phyloP scores from a whole-genome alignment of 2,329 filamentous ascomycete species.

The Fusarium haematococcum region DNA sequence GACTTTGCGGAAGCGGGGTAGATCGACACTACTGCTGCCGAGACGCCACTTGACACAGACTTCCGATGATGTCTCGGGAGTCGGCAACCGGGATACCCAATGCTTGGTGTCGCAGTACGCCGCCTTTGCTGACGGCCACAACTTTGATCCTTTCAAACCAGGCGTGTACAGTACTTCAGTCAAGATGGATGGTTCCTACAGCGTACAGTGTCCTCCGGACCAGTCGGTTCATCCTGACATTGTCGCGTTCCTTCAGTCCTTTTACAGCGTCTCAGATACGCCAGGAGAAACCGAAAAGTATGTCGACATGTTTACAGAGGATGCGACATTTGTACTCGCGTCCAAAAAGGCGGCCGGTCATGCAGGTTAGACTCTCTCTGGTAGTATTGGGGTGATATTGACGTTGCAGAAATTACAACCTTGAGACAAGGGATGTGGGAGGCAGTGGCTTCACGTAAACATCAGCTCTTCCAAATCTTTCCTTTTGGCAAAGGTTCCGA shows the following conservation, averaged over 20 bases:
- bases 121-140: not conserved
- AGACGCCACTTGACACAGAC: not conserved
- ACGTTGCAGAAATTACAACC: conserved; percentile 24
- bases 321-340: conserved; percentile 29
- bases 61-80: conserved; percentile 25
- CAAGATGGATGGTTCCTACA: conserved; percentile 25
- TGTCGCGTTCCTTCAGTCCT: conserved; percentile 23
- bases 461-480: conserved; percentile 25
- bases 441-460: conserved; percentile 31
- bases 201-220: conserved; percentile 25
- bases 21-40: conserved; percentile 3
- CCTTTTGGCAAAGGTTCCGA: conserved; percentile 23
- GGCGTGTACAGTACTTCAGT: not conserved
- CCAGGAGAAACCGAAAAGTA: conserved; percentile 31
- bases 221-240: conserved; percentile 24
- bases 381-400: not conserved
- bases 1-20: conserved; percentile 18
- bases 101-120: not conserved
- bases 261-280: conserved; percentile 29
- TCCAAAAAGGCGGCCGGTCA: conserved; percentile 29
- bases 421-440: conserved; percentile 36
- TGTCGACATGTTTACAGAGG: conserved; percentile 24
- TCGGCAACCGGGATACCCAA: conserved; percentile 28
- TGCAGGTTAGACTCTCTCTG: not conserved
- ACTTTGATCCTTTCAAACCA: not conserved